Conservation (phyloP, 1,284 basidiomycete genomes). For the Trichosporon sp. region DNA sequence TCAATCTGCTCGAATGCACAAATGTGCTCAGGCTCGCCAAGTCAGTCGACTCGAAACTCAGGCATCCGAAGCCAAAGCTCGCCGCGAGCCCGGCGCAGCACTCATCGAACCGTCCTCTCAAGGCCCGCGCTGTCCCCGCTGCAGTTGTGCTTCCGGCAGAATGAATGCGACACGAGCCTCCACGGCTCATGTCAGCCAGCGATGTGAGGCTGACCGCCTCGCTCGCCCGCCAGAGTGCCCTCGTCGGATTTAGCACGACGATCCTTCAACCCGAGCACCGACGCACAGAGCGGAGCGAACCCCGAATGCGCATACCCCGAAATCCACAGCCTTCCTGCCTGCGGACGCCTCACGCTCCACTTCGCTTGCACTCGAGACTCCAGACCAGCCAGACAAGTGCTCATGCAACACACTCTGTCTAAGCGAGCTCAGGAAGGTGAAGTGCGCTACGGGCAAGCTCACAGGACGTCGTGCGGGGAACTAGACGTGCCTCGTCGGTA, state of each 20-base stretch:
- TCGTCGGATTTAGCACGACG: neutral
- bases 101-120: too few species aligned
- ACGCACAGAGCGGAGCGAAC: neutral
- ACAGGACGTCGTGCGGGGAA: neutral
- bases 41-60: too few species aligned
- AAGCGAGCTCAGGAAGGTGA: neutral
- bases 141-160: too few species aligned
- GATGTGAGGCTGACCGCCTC: neutral
- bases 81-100: too few species aligned
- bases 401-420: neutral
- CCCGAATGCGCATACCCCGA: constrained; percentile 3
- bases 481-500: neutral
- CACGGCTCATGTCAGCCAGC: neutral
- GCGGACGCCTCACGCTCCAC: neutral
- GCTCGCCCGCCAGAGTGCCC: too few species aligned
- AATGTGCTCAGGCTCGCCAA: too few species aligned
- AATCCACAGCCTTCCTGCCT: neutral
- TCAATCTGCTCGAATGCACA: too few species aligned
- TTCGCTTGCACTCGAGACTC: too few species aligned
- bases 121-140: too few species aligned
- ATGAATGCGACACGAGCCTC: too few species aligned
- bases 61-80: too few species aligned
- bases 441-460: neutral
- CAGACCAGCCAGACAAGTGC: neutral
- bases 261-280: too few species aligned